Conservation (phyloP, 2,329 filamentous ascomycete species). For the Paraphaeosphaeria minitans region DNA sequence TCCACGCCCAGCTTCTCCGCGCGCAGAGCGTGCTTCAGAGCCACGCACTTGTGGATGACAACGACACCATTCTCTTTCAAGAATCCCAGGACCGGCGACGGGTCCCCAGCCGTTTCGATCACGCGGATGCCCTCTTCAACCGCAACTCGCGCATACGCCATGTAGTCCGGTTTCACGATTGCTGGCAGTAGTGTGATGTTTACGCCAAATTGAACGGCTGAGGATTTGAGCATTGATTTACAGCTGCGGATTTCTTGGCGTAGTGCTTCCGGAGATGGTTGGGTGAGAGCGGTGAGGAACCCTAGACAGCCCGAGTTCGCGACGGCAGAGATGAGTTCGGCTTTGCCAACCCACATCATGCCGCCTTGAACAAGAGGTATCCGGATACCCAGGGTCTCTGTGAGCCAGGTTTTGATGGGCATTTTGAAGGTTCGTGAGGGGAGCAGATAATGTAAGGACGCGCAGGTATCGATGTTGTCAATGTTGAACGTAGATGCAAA, state of each 20-base stretch:
- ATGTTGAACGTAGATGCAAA: not conserved
- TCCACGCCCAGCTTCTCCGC: conserved; percentile 34
- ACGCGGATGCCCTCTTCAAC: conserved; percentile 36
- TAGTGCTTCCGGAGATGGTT: conserved; percentile 34
- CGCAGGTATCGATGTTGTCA: not conserved
- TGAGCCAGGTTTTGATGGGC: conserved; percentile 39
- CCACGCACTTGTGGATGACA: conserved; percentile 36
- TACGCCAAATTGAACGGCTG: conserved; percentile 50
- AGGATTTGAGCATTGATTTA: conserved; percentile 26
- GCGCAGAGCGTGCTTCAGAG: conserved; percentile 30
- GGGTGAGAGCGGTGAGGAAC: conserved; percentile 55
- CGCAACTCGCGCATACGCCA: conserved; percentile 28
- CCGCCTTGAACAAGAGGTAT: conserved; percentile 35
- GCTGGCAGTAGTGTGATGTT: conserved; percentile 37
- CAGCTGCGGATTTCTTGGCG: conserved; percentile 30
- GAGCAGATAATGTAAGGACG: not conserved
- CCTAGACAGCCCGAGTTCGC: conserved; percentile 60
- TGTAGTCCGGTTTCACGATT: conserved; percentile 36
- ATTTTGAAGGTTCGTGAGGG: conserved; percentile 15
- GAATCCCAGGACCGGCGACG: conserved; percentile 30
- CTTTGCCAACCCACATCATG: conserved; percentile 63
- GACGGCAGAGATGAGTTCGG: conserved; percentile 59
- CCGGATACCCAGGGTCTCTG: conserved; percentile 28
- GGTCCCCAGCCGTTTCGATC: conserved; percentile 36
- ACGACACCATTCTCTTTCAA: conserved; percentile 33